A percentile compares a stretch with the other conserved stretches of the same genome.
These are phyloP conservation scores for Arthrobotrys pseudoclavata DNA, from an alignment of 2,329 filamentous ascomycete genomes.

Conservation along the genomic window DNA sequence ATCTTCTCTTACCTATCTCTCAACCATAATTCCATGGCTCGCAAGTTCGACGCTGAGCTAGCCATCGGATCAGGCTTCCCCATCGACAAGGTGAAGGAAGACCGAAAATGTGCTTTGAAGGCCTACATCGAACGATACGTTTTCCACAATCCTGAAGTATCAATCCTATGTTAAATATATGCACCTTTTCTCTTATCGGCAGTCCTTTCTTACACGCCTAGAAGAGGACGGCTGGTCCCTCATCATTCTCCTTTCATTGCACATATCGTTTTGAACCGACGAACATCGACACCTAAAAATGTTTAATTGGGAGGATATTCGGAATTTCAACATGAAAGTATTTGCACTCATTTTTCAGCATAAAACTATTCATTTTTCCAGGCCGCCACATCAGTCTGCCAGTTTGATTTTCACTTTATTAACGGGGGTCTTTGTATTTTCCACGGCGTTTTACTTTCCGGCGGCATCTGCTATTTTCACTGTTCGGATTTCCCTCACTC, in stretches of 20 bases:
- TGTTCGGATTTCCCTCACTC: neutral
- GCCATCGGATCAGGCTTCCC: constrained; percentile 54
- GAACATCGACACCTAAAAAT: constrained; percentile 17
- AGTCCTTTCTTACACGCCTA: neutral
- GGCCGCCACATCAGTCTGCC: constrained; percentile 7
- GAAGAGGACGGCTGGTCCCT: constrained; percentile 47
- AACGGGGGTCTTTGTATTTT: constrained; percentile 19
- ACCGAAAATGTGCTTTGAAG: constrained; percentile 56
- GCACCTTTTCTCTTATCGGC: neutral
- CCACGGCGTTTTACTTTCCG: constrained; percentile 32
- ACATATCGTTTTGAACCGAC: constrained; percentile 40
- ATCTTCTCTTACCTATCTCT: constrained; percentile 57
- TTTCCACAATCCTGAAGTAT: constrained; percentile 47
- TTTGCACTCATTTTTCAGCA: constrained; percentile 15
- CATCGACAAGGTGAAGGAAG: constrained; percentile 47
- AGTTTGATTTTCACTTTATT: constrained; percentile 10
- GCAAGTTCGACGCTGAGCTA: constrained; percentile 52
- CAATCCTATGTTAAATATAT: constrained; percentile 30
- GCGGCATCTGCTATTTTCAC: constrained; percentile 22
- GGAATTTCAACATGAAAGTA: constrained; percentile 9
- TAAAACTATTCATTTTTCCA: neutral
- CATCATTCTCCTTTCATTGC: constrained; percentile 44
- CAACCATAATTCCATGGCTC: constrained; percentile 58
- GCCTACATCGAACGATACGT: constrained; percentile 58
- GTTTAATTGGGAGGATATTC: constrained; percentile 52